These are phyloP conservation scores for Fusarium metavorans DNA, from an alignment of 2,329 filamentous ascomycete genomes.

Conservation along the genomic window DNA sequence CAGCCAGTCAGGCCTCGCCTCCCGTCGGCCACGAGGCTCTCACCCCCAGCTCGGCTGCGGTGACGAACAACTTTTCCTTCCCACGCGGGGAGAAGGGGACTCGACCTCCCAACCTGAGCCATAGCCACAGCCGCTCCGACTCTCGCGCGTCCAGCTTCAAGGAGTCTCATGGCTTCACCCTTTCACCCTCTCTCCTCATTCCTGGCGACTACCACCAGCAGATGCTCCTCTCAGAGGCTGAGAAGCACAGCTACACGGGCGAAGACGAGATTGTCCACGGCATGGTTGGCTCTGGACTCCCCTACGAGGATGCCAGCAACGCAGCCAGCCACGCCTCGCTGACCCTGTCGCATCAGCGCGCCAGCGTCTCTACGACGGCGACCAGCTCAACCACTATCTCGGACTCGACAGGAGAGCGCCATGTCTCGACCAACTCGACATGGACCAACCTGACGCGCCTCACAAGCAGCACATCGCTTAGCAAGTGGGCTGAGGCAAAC, in stretches of 20 bases:
- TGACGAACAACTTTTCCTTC: slow-evolving; percentile 65
- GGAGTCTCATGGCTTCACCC: slow-evolving; percentile 68
- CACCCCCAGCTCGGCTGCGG: slow-evolving; percentile 54
- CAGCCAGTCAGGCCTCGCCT: slow-evolving; percentile 60
- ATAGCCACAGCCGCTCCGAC: slow-evolving; percentile 54
- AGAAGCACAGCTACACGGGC: slow-evolving; percentile 46
- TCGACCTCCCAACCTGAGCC: slow-evolving; percentile 45
- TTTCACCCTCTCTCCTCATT: slow-evolving; percentile 73
- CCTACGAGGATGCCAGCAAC: slow-evolving; percentile 37
- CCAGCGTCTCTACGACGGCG: slow-evolving; percentile 67
- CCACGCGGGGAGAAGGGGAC: slow-evolving; percentile 55
- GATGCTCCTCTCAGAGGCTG: slow-evolving; percentile 55
- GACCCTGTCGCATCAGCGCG: slow-evolving; percentile 55
- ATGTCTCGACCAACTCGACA: slow-evolving; percentile 65
- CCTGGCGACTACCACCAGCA: slow-evolving; percentile 69
- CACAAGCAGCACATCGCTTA: slow-evolving; percentile 64
- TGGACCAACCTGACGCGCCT: slow-evolving; percentile 66
- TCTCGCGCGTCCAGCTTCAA: slow-evolving; percentile 67
- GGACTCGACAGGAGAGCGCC: slow-evolving; percentile 62
- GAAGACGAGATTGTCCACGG: slow-evolving; percentile 48
- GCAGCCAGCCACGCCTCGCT: slow-evolving; percentile 32
- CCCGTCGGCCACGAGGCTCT: slow-evolving; percentile 56
- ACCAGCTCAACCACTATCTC: slow-evolving; percentile 62
- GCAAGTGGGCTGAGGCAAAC: slow-evolving; percentile 50
- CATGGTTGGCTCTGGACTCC: slow-evolving; percentile 28